Conservation (phyloP, 331 rosid species). For the Pyrus hybrid region DNA sequence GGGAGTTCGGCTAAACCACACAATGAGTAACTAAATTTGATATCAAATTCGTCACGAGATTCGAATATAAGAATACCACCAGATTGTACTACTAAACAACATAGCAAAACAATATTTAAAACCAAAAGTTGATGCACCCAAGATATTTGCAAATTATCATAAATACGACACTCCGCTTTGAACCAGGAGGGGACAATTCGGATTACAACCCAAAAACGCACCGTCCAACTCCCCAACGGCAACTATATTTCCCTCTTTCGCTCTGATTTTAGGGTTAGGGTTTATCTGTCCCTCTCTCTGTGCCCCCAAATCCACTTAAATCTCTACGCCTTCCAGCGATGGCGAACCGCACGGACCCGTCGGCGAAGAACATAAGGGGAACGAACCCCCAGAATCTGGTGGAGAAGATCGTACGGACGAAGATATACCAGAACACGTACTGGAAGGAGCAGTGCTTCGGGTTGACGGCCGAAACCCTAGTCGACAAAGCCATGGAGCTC, state of each 20-base stretch:
- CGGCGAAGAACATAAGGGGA: constrained; percentile 89
- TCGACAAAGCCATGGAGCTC: constrained; percentile 96
- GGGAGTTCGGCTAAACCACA: too few relatives aligned
- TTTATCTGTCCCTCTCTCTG: not conserved
- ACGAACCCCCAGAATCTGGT: constrained; percentile 93
- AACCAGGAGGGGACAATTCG: not conserved
- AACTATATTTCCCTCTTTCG: not conserved
- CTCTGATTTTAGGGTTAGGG: constrained; percentile 9
- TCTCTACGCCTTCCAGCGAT: constrained; percentile 10
- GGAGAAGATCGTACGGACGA: constrained; percentile 86
- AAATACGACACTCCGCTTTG: not conserved
- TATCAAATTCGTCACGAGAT: too few relatives aligned
- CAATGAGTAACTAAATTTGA: rapidly evolving
- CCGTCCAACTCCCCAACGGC: not conserved
- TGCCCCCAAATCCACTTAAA: not conserved
- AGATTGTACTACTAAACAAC: rapidly evolving
- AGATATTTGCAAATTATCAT: too few relatives aligned
- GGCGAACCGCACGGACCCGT: constrained; percentile 97
- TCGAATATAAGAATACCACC: rapidly evolving
- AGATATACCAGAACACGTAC: constrained; percentile 82
- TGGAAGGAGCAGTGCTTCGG: constrained; percentile 99
- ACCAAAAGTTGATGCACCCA: too few relatives aligned
- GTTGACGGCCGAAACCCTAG: constrained; percentile 87
- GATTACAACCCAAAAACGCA: not conserved
- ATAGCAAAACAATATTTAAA: too few relatives aligned